Conservation (phyloP, 306 rosid species). For the Dalbergia cochinchinensis region DNA sequence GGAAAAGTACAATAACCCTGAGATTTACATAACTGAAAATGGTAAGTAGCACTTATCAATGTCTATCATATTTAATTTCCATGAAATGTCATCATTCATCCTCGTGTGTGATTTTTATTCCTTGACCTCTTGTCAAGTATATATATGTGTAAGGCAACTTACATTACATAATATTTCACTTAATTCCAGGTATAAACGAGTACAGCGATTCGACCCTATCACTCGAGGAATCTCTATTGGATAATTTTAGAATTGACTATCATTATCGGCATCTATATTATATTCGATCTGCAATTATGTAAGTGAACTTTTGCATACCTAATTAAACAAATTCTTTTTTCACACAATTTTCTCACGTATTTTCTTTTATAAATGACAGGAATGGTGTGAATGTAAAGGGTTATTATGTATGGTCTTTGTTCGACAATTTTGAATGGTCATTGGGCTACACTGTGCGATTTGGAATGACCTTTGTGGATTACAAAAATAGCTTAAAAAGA, state of each 20-base stretch:
- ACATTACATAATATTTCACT: background rate
- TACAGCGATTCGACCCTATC: slow-evolving; percentile 50
- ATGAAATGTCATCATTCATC: background rate
- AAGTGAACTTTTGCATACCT: background rate
- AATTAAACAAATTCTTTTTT: background rate
- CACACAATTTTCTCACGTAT: background rate
- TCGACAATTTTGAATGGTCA: slow-evolving; percentile 72
- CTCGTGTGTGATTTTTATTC: background rate
- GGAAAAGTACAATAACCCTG: slow-evolving; percentile 57
- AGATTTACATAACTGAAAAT: slow-evolving; percentile 71
- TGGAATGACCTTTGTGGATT: slow-evolving; percentile 65
- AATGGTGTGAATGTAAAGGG: slow-evolving; percentile 67
- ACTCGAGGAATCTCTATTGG: slow-evolving; percentile 52
- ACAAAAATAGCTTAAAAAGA: slow-evolving; percentile 52
- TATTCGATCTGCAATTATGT: slow-evolving; percentile 62
- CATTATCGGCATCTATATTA: slow-evolving; percentile 57
- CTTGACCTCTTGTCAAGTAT: no score
- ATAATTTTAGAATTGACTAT: slow-evolving; percentile 60
- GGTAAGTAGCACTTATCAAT: slow-evolving; percentile 46
- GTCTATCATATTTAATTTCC: background rate
- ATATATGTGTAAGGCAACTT: background rate
- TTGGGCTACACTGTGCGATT: slow-evolving; percentile 55
- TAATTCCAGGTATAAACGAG: slow-evolving; percentile 62
- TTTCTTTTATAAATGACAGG: slow-evolving; percentile 31
- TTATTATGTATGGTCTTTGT: slow-evolving; percentile 69